Evolutionary conservation across 495 filamentous ascomycete genomes (phyloP), one percentile per base, ranked within the genome.

Genomic region (Penicillium chermesinum): DNA sequence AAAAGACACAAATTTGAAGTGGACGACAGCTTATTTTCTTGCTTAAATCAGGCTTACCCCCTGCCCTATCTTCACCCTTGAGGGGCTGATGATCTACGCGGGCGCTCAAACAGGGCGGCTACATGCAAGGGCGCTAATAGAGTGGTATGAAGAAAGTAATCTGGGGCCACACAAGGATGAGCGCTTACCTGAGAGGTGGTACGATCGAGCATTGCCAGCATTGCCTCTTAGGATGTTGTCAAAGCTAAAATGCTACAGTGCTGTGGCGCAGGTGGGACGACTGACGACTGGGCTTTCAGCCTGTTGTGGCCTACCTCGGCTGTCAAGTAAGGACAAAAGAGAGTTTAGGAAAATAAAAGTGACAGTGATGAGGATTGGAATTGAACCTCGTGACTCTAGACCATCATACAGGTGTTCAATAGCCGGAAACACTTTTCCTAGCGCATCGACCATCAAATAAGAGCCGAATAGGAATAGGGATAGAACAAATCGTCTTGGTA

Each of bases 401-500:
- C 14, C 43, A 50, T 45, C 15, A 39, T 47, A 38, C 33, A 46
- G 45, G 35, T 32, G 35, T 33, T 49, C 46, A 57, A 36, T 27
- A 48, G 47, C 38, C 38, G 27, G 47, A 48, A 46, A 50, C 44
- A 46, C 44, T 35, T 47, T 41, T 44, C 52, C 47, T 7, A 42
- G 45, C 44, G 25, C 33, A 65, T 58, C 53, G 49, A 57, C 49
- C 41, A 62, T 46, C 45, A 58, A 54, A 59, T 49, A 52, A 61
- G 57, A 53, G 62, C 62, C 62, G 49, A 62, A 57, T 30, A 61
- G 49, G 62, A 48, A 50, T 33, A 59, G n/a, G n/a, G n/a, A n/a
- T n/a, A n/a, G n/a, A 58, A 52, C 43, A 54, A 64, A 61, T 64
- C 62, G 55, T 62, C 63, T 59, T 67, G 64, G 58, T 67, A 72